These are phyloP conservation scores for Aspergillus sp. DNA, from an alignment of 2,329 filamentous ascomycete genomes.

Conservation along the genomic window DNA sequence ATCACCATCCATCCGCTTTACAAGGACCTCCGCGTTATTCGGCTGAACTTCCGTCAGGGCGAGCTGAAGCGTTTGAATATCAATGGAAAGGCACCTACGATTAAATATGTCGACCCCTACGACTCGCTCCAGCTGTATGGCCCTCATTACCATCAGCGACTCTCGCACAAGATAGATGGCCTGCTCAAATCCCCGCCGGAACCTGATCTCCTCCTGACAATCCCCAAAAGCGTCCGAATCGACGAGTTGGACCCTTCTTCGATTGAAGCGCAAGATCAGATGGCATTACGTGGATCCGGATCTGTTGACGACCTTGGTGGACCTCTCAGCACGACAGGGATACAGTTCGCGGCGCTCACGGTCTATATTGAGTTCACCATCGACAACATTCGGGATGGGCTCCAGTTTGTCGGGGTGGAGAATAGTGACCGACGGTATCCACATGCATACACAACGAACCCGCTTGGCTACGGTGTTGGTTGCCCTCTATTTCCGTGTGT, in stretches of 20 bases:
- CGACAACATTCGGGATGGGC: constrained; percentile 73
- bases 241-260: constrained; percentile 58
- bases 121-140: constrained; percentile 53
- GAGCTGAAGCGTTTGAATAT: constrained; percentile 52
- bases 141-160: constrained; percentile 71
- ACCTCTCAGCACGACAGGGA: constrained; percentile 29
- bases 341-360: constrained; percentile 58
- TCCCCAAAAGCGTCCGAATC: constrained; percentile 62
- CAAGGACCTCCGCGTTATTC: constrained; percentile 53
- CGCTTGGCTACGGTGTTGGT: constrained; percentile 71
- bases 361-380: constrained; percentile 75
- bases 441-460: constrained; percentile 85
- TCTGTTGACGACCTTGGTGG: constrained; percentile 38
- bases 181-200: constrained; percentile 51
- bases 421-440: constrained; percentile 79
- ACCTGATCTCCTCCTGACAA: constrained; percentile 56
- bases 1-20: constrained; percentile 70
- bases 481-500: constrained; percentile 91
- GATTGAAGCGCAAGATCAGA: constrained; percentile 47
- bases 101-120: constrained; percentile 43
- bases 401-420: constrained; percentile 87
- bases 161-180: constrained; percentile 66
- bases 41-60: constrained; percentile 63
- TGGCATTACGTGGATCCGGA: constrained; percentile 40
- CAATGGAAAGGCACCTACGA: constrained; percentile 39